These are phyloP conservation scores for Penicillium antarcticum DNA, from an alignment of 495 filamentous ascomycete genomes.

Conservation along the genomic window DNA sequence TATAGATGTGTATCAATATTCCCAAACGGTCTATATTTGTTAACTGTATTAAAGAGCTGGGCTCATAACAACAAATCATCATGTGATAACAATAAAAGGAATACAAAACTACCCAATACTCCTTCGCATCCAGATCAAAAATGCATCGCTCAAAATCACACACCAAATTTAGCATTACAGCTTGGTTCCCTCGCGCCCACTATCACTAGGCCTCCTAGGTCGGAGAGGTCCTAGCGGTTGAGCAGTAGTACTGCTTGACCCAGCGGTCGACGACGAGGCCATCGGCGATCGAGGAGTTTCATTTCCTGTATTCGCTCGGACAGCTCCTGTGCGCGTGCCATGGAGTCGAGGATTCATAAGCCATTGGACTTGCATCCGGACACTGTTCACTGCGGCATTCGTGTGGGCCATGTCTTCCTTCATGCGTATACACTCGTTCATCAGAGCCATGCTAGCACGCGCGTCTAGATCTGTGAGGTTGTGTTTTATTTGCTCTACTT, in stretches of 20 bases:
- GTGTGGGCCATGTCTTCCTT: slow-evolving; percentile 68
- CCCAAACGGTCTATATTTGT: not conserved
- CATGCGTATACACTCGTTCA: slow-evolving; percentile 64
- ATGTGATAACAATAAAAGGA: not conserved
- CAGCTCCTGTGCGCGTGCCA: slow-evolving; percentile 21
- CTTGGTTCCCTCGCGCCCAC: slow-evolving; percentile 46
- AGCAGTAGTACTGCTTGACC: slow-evolving; percentile 25
- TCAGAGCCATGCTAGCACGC: slow-evolving; percentile 61
- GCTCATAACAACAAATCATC: not conserved
- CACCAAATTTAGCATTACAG: slow-evolving; percentile 13
- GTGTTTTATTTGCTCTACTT: slow-evolving; percentile 56
- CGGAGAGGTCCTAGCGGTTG: slow-evolving; percentile 27
- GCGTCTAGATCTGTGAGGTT: slow-evolving; percentile 62
- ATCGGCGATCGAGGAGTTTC: slow-evolving; percentile 14
- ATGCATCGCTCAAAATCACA: slow-evolving; percentile 18
- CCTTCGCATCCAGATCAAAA: not conserved
- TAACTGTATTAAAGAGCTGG: not conserved
- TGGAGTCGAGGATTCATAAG: slow-evolving; percentile 58
- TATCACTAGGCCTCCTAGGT: slow-evolving; percentile 40
- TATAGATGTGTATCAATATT: not conserved
- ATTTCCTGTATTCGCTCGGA: slow-evolving; percentile 19
- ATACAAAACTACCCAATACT: not conserved
- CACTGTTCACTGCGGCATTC: slow-evolving; percentile 58
- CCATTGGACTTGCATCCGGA: slow-evolving; percentile 70
- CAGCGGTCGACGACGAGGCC: slow-evolving; percentile 20